Conservation (phyloP, 768 basidiomycete genomes). For the Pleurotus sapidus region DNA sequence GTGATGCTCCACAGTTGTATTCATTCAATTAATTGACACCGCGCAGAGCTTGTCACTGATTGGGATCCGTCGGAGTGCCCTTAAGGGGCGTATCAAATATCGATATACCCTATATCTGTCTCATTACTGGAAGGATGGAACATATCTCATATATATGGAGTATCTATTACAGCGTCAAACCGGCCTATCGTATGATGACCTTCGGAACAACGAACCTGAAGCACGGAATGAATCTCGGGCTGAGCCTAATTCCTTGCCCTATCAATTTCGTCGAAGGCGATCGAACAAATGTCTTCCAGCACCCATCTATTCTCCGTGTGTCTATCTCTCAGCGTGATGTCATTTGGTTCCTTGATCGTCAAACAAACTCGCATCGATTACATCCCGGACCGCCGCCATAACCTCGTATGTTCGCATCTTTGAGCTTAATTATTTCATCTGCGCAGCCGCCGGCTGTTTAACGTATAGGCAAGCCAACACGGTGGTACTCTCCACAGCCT, state of each 20-base stretch:
- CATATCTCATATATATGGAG: neutral
- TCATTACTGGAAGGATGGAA: neutral
- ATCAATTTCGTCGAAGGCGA: neutral
- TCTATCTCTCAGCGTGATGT: neutral
- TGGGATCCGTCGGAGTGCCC: slow-evolving; percentile 8
- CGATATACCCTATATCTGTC: slow-evolving; percentile 1
- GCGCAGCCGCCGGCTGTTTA: neutral
- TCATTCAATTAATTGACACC: neutral
- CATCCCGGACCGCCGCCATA: neutral
- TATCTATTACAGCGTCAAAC: neutral
- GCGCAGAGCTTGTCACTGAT: slow-evolving; percentile 3
- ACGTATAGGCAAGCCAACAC: neutral
- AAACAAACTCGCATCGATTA: neutral
- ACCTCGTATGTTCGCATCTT: neutral
- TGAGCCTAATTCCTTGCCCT: neutral
- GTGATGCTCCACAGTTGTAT: slow-evolving; percentile 12
- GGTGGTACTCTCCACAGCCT: neutral
- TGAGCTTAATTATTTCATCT: neutral
- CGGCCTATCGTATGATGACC: neutral
- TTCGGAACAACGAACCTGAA: slow-evolving; percentile 2
- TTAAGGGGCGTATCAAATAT: neutral
- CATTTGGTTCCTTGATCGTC: neutral
- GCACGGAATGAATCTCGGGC: slow-evolving; percentile 2
- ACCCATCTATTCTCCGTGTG: neutral
- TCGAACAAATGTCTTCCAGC: neutral